Evolutionary conservation across 2,329 filamentous ascomycete genomes (phyloP).

Genomic region (Phaeosphaeria sp.): DNA sequence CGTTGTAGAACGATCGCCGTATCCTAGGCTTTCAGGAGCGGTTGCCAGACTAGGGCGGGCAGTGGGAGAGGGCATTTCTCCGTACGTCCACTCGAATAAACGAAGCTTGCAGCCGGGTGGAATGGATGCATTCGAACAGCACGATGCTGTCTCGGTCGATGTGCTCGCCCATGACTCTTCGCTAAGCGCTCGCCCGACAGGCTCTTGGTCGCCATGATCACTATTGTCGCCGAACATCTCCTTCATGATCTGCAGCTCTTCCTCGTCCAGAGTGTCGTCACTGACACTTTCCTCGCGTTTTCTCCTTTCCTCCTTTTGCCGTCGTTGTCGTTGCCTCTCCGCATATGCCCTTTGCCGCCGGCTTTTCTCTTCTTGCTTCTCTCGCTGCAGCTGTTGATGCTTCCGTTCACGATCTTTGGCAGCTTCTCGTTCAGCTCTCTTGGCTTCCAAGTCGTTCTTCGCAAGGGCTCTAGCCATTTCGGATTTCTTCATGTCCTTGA

Average conservation of each 20-base stretch:
- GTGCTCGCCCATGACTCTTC: slow-evolving; percentile 30
- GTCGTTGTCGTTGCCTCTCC: slow-evolving; percentile 13
- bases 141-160: slow-evolving; percentile 13
- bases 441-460: slow-evolving; percentile 19
- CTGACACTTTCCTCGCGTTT: slow-evolving; percentile 23
- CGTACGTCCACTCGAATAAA: slow-evolving; percentile 37
- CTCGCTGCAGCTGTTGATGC: slow-evolving; percentile 14
- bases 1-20: not conserved
- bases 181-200: slow-evolving; percentile 18
- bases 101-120: slow-evolving; percentile 23
- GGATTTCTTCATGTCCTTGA: slow-evolving; percentile 40
- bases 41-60: not conserved
- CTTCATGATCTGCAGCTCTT: slow-evolving; percentile 4
- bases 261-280: slow-evolving; percentile 16
- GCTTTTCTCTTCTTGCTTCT: slow-evolving; percentile 14
- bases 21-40: not conserved
- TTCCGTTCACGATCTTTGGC: slow-evolving; percentile 14
- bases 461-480: slow-evolving; percentile 33
- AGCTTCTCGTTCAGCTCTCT: slow-evolving; percentile 12
- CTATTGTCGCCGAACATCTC: not conserved
- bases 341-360: slow-evolving; percentile 2
- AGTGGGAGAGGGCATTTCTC: slow-evolving; percentile 12
- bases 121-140: slow-evolving; percentile 2
- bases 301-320: slow-evolving; percentile 11
- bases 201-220: slow-evolving; percentile 5